Base-by-base conservation (phyloP, 2,329 filamentous ascomycete genomes). In the Talaromyces sp. region DNA sequence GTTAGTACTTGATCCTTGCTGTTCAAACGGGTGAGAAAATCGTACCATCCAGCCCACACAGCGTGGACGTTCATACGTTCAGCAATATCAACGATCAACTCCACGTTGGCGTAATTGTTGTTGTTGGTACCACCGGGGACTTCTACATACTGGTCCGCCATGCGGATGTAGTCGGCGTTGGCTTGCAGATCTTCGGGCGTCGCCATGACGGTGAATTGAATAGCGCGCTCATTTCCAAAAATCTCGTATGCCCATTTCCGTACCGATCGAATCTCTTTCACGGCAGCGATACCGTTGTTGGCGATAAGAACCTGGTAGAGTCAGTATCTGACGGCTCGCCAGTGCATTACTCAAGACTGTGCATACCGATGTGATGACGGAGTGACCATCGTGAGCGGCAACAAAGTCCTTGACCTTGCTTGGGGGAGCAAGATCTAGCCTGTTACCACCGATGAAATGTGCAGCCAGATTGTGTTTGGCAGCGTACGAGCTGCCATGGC, bases 191-290 rank as follows among this genome's bases (percentile, higher is more conserved):
- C 95, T 81, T 99, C 95, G 57, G 95, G 95, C 42, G 95, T 99
- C 70, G 95, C 95, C 95, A 99, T 99, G 76, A 99, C 95, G 67
- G 95, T 99, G 82, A 99, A 99, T 76, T 98, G 93, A 75, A 99
- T 97, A 71, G 93, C 95, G 74, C 90, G 87, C 83, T 99, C 95
- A 80, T 99, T 93, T 81, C 95, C 93, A 76, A 99, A 99, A 7
- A 91, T 96, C 82, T 99, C 95, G 87, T 99, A 99, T 66, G 95
- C 95, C 95, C 95, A 99, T 93, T 98, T 99, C 79, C 95, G 90
- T 75, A 99, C 93, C 64, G 93, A 98, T 78, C 95, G 88, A 76
- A 99, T 99, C 81, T 99, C 95, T 81, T 99, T 99, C 79, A 99
- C 95, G 75, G 95, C 95, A 58, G 95, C 95, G 79, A 99, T 99